phyloP scores from a whole-genome alignment of 805 yeast genomes.

The Yarrowia sp. region DNA sequence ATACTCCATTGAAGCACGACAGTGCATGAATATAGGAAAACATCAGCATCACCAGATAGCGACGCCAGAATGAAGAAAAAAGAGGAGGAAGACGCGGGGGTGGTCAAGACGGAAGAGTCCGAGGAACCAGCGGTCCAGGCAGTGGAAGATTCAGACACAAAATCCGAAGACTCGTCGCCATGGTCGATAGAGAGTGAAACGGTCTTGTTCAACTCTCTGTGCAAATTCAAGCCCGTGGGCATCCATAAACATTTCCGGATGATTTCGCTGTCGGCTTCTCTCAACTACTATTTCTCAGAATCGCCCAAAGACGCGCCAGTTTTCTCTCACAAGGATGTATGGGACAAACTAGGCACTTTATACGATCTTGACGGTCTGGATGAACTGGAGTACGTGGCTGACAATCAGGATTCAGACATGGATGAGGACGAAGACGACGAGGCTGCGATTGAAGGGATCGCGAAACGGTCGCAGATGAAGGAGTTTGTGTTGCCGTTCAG shows the following conservation, averaged over 20 bases:
- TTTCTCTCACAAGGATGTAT: constrained; percentile 58
- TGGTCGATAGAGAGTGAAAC: constrained; percentile 73
- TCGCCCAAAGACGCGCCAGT: constrained; percentile 46
- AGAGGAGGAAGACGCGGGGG: constrained; percentile 1
- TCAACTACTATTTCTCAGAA: constrained; percentile 45
- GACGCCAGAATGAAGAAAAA: background rate
- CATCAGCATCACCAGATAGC: too few species aligned
- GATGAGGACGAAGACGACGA: constrained; percentile 33
- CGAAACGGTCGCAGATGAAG: constrained; percentile 30
- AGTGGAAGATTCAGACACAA: background rate
- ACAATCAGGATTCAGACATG: constrained; percentile 22
- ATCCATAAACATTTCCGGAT: constrained; percentile 51
- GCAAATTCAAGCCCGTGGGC: constrained; percentile 76
- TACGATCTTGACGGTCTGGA: constrained; percentile 69
- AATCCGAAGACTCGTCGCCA: background rate
- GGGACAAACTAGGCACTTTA: constrained; percentile 60
- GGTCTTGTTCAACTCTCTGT: constrained; percentile 63
- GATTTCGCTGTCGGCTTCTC: constrained; percentile 46
- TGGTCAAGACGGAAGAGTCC: constrained; percentile 19
- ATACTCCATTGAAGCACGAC: too few species aligned
- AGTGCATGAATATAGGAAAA: too few species aligned
- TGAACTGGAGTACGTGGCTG: constrained; percentile 52
- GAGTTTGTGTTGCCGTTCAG: constrained; percentile 30
- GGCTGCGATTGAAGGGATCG: constrained; percentile 35
- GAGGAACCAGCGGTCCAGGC: background rate